Evolutionary conservation across 1,139 yeast genomes (phyloP).

Genomic region (Taphrina pruni): DNA sequence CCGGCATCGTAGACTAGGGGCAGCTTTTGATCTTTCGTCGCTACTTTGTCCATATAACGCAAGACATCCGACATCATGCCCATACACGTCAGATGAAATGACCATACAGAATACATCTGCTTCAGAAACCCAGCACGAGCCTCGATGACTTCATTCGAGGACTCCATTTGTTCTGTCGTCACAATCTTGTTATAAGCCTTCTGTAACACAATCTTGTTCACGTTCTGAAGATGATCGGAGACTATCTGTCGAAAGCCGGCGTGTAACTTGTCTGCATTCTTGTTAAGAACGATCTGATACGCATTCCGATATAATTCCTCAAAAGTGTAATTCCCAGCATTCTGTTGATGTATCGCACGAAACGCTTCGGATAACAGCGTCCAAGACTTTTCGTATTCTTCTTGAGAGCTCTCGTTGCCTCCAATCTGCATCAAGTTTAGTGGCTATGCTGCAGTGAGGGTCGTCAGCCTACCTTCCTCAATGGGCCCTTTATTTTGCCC

Average conservation of each 20-base stretch:
- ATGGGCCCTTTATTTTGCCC: slow-evolving; percentile 77
- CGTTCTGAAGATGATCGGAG: slow-evolving; percentile 57
- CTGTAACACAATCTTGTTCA: slow-evolving; percentile 46
- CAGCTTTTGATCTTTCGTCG: slow-evolving; percentile 72
- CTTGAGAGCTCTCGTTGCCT: slow-evolving; percentile 46
- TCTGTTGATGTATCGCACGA: slow-evolving; percentile 71
- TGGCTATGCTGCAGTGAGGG: neutral
- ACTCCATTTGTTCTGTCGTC: slow-evolving; percentile 38
- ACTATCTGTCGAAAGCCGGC: slow-evolving; percentile 64
- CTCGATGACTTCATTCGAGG: slow-evolving; percentile 24
- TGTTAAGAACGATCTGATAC: slow-evolving; percentile 76
- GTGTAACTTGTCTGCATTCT: slow-evolving; percentile 72
- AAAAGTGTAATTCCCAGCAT: slow-evolving; percentile 78
- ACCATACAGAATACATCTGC: slow-evolving; percentile 66
- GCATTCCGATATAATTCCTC: slow-evolving; percentile 85
- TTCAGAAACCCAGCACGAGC: slow-evolving; percentile 54
- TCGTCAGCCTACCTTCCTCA: slow-evolving; percentile 51
- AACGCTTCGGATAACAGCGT: slow-evolving; percentile 72
- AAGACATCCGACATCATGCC: slow-evolving; percentile 82
- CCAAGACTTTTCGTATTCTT: slow-evolving; percentile 80
- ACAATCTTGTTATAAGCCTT: slow-evolving; percentile 30
- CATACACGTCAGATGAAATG: slow-evolving; percentile 75
- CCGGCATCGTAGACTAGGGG: slow-evolving; percentile 80
- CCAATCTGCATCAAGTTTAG: slow-evolving; percentile 37
- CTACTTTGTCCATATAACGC: slow-evolving; percentile 85